Evolutionary conservation across 2,329 filamentous ascomycete species (phyloP), one percentile per base, ranked within the genome.

Genomic region (Nemania sp.): DNA sequence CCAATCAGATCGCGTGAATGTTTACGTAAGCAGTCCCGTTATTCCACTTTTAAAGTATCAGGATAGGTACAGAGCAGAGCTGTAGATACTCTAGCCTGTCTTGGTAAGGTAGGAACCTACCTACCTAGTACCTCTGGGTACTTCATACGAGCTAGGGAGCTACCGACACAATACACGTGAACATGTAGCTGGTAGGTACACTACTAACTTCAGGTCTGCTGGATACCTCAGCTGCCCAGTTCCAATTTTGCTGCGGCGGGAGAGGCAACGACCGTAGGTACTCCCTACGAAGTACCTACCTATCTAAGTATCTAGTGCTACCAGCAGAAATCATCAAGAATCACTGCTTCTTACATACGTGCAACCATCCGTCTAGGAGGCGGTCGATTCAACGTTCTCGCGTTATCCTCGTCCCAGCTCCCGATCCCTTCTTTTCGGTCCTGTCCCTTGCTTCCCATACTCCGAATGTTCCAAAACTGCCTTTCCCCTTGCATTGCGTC

Each of bases 151-250:
- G n/a, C n/a, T n/a, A n/a, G n/a, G n/a, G n/a, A n/a, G 11, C 32
- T 4, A 13, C 40, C 10, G 40, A 43, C 17, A 43, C 3, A 11
- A n/a, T 17, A 17, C 40, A 29, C 7, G 25, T 29, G n/a, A n/a
- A n/a, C n/a, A n/a, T n/a, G n/a, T n/a, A n/a, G n/a, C n/a, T n/a
- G n/a, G n/a, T 17, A 42, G 10, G n/a, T 29, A 35, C 29, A 39
- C 7, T 13, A 35, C 13, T 13, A 35, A 35, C 34, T 13, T 35
- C 13, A 13, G 34, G 25, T 45, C 42, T 45, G 42, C 45, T 48
- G 45, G 45, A 21, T 48, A 48, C 45, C 54, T 57, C 54, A 39
- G 15, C 11, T 54, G 54, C 48, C 59, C 59, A 15, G 21, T 49
- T 61, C n/a, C n/a, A n/a, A n/a, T 47, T 57, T 54, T 46, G 15